These are phyloP conservation scores for Astrephomene gubernaculifera DNA, from an alignment of 139 green algal genomes.

Conservation along the genomic window DNA sequence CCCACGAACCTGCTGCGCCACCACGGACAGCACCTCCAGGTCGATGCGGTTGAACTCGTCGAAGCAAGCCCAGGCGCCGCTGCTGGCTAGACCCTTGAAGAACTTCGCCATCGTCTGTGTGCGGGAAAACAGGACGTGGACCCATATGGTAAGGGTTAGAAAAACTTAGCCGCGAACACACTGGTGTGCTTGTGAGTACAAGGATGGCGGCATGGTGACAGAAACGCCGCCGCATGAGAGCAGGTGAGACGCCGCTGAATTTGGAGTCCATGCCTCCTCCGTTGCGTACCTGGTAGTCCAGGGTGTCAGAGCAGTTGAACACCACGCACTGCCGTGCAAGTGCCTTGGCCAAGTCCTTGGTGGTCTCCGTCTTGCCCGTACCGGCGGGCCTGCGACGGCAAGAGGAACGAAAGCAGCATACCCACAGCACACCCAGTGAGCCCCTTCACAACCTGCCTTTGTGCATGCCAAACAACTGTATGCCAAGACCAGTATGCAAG, in stretches of 20 bases:
- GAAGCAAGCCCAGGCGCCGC: conserved; percentile 84
- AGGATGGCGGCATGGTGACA: too few species aligned
- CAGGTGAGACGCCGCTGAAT: too few species aligned
- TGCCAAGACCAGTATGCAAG: too few species aligned
- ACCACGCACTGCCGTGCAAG: conserved; percentile 86
- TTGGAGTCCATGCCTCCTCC: too few species aligned
- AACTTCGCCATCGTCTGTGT: conserved; percentile 82
- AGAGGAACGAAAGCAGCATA: background rate
- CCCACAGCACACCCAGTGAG: too few species aligned
- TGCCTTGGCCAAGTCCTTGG: conserved; percentile 87
- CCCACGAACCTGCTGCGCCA: conserved; percentile 67
- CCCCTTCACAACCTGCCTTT: too few species aligned
- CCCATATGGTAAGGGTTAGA: too few species aligned
- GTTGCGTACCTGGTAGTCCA: conserved; percentile 60
- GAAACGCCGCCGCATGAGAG: too few species aligned
- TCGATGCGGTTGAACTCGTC: conserved; percentile 88
- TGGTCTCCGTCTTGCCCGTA: conserved; percentile 88
- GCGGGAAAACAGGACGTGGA: too few species aligned
- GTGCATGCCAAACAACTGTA: too few species aligned
- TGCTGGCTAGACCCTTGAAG: conserved; percentile 84
- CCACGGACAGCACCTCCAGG: conserved; percentile 74
- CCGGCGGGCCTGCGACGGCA: conserved; percentile 54
- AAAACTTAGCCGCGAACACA: too few species aligned
- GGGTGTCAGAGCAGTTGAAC: conserved; percentile 85
- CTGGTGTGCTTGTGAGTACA: too few species aligned